Conservation (phyloP, 352 stramenopile genomes). For the Globisporangium cylindrosporum region DNA sequence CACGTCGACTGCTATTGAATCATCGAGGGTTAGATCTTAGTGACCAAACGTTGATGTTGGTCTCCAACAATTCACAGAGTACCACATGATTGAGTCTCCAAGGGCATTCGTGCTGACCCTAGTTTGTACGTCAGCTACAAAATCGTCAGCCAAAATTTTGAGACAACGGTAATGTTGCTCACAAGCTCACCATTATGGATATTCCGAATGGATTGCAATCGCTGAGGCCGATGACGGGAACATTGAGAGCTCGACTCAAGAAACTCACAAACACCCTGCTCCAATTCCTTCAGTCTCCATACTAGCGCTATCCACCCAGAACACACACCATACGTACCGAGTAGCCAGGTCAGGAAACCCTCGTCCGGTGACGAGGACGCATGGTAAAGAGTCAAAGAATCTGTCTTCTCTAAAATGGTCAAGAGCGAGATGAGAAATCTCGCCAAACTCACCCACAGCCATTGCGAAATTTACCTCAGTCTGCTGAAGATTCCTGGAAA, state of each 20-base stretch:
- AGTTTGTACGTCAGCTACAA: constrained; percentile 87
- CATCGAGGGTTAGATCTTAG: background rate
- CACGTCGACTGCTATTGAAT: constrained; percentile 63
- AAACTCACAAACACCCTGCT: constrained; percentile 78
- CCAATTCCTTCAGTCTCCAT: background rate
- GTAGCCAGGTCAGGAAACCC: constrained; percentile 95
- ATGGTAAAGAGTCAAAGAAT: constrained; percentile 86
- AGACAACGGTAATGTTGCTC: background rate
- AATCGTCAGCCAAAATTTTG: background rate
- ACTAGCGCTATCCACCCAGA: background rate
- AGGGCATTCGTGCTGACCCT: constrained; percentile 79
- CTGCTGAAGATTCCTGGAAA: constrained; percentile 90
- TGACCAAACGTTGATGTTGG: background rate
- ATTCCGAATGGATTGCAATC: constrained; percentile 95
- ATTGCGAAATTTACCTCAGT: constrained; percentile 39
- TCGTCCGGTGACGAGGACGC: constrained; percentile 92
- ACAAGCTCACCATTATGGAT: constrained; percentile 79
- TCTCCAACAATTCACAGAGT: background rate
- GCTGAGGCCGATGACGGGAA: constrained; percentile 91
- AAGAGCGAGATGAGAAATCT: constrained; percentile 3
- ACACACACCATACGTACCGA: constrained; percentile 29
- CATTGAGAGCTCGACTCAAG: constrained; percentile 59
- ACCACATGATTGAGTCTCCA: constrained; percentile 70
- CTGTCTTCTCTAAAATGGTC: constrained; percentile 57
- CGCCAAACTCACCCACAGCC: background rate